phyloP scores from a whole-genome alignment of 352 stramenopile species.

The Halophytophthora batemanensis region DNA sequence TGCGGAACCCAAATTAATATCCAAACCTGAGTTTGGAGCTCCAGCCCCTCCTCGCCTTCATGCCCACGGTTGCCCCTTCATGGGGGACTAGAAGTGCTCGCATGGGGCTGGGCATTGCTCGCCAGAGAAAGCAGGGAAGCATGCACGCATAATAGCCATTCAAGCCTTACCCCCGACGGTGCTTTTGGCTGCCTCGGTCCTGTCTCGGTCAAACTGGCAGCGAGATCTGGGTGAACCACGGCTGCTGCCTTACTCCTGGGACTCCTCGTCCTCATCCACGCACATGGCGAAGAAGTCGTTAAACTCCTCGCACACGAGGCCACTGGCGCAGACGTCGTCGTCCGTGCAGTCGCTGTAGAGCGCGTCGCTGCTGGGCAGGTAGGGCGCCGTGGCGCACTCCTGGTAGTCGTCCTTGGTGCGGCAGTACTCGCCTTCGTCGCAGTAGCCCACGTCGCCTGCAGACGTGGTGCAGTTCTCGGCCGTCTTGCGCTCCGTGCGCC shows the following conservation, averaged over 20 bases:
- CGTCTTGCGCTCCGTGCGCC: constrained; percentile 28
- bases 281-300: constrained; percentile 40
- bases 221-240: not conserved
- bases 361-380: constrained; percentile 32
- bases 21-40: no score
- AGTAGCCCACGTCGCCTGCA: constrained; percentile 23
- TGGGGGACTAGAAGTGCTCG: no score
- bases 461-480: constrained; percentile 37
- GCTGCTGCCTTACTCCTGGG: not conserved
- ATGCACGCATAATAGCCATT: no score
- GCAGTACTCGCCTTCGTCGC: constrained; percentile 54
- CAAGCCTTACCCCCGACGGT: no score
- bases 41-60: no score
- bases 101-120: no score
- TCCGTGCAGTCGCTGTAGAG: constrained; percentile 45
- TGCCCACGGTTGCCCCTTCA: no score
- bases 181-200: not conserved
- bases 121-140: no score
- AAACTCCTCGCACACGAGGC: constrained; percentile 36
- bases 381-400: constrained; percentile 43
- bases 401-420: constrained; percentile 47
- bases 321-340: constrained; percentile 26
- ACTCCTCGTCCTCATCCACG: constrained; percentile 13
- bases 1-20: no score
- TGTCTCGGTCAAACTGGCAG: not conserved